phyloP scores from a whole-genome alignment of 371 early-diverging fungal genomes.

The Mucor racemosus region DNA sequence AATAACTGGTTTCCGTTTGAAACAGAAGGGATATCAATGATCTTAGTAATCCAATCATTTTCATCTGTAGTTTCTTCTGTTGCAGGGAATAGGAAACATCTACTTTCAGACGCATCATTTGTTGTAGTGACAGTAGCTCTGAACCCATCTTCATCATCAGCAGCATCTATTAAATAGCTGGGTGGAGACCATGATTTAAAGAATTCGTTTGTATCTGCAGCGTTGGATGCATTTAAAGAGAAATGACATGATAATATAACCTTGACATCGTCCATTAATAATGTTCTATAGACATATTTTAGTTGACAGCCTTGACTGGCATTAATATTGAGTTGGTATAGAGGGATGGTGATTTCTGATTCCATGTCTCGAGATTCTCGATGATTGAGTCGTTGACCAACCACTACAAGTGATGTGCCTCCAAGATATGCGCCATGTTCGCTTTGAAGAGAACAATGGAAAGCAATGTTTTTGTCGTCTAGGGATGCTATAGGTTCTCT shows the following conservation, averaged over 20 bases:
- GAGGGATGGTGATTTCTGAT: conserved; percentile 21
- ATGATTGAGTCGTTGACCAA: conserved; percentile 13
- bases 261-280: conserved; percentile 11
- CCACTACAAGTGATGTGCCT: conserved; percentile 19
- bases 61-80: conserved; percentile 10
- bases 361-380: conserved; percentile 18
- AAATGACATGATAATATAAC: conserved; percentile 20
- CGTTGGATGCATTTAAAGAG: not conserved
- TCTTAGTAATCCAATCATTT: conserved; percentile 23
- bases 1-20: not conserved
- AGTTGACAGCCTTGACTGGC: conserved; percentile 18
- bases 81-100: conserved; percentile 17
- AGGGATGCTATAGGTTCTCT: not conserved
- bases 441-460: conserved; percentile 10
- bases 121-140: conserved; percentile 3
- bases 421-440: conserved; percentile 22
- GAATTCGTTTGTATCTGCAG: not conserved
- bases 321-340: conserved; percentile 18
- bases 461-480: not conserved
- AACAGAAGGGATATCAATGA: conserved; percentile 11
- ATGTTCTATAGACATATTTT: conserved; percentile 10
- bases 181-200: not conserved
- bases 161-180: not conserved
- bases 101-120: not conserved
- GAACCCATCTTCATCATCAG: conserved; percentile 9